A percentile compares a stretch with the other conserved stretches of the same genome.
Conservation (phyloP, 2,329 filamentous ascomycete species). For the Penicillium digitatum region DNA sequence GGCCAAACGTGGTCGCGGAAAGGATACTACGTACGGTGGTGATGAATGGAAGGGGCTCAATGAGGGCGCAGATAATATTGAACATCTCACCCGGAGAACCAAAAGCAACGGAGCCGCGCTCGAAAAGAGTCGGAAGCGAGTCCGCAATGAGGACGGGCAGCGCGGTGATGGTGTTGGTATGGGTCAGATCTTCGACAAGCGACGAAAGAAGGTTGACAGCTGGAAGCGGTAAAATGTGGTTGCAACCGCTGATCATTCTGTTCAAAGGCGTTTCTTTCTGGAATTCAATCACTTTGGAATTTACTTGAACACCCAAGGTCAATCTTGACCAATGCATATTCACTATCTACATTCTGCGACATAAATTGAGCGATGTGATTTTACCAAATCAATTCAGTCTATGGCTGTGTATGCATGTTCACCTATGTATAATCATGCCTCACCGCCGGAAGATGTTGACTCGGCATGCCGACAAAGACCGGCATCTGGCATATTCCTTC, state of each 20-base stretch:
- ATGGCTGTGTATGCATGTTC: not conserved
- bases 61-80: slow-evolving; percentile 81
- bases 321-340: slow-evolving; percentile 8
- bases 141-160: slow-evolving; percentile 65
- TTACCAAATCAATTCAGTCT: not conserved
- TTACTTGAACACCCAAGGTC: slow-evolving; percentile 7
- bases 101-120: slow-evolving; percentile 54
- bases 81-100: slow-evolving; percentile 71
- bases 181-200: slow-evolving; percentile 57
- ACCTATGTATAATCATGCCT: not conserved
- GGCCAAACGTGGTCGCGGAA: slow-evolving; percentile 54
- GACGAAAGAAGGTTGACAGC: slow-evolving; percentile 43
- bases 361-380: not conserved
- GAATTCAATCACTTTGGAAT: slow-evolving; percentile 5
- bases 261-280: slow-evolving; percentile 8
- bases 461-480: not conserved
- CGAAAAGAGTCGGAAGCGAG: slow-evolving; percentile 83
- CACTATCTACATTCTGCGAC: slow-evolving; percentile 1
- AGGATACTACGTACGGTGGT: slow-evolving; percentile 68
- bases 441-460: not conserved
- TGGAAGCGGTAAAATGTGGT: slow-evolving; percentile 36
- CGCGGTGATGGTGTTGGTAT: slow-evolving; percentile 61
- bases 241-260: not conserved
- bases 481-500: not conserved
- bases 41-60: slow-evolving; percentile 89